Evolutionary conservation across 2,329 filamentous ascomycete species (phyloP), one percentile per base, ranked within the genome.

Genomic region (Furcasterigmium furcatum): DNA sequence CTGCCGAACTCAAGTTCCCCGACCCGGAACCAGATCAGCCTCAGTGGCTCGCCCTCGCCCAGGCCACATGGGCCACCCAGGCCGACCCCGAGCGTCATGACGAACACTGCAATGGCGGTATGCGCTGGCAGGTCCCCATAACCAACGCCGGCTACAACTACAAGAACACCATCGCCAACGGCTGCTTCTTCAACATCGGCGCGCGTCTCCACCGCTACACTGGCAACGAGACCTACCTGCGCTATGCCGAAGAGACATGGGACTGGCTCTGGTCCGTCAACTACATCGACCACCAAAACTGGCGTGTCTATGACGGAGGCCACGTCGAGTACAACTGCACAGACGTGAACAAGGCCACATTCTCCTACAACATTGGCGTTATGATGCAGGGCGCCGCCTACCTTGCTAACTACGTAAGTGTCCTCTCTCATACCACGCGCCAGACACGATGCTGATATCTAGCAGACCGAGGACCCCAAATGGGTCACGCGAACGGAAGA

Each of bases 111-210:
- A 72, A 73, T 19, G 87, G 87, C 52, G 88, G 87, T 9, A 59
- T 91, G 55, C 74, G 86, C 56, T 90, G 87, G 86, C 88, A 94
- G 68, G 86, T 92, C 48, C 88, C 83, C 46, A 71, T 79, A 2
- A 84, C 85, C 52, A 90, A 91, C 58, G 75, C 72, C 24, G 88
- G 88, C 21, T 94, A 88, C 62, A 77, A 84, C 58, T 91, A 91
- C 72, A 94, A 84, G 64, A 84, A 84, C 58, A 76, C 71, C 34
- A 78, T 84, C 50, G 77, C 81, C 9, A 84, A 82, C 52, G 80
- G 76, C 35, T 77, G 76, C 52, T 82, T 83, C 60, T 84, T 85
- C 67, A 82, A 85, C 53, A 64, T 85, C 7, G 80, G 76, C 8
- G 78, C 88, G 13, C 82, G 88, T 7, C 76, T 92, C 14, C 87